These are phyloP conservation scores for Meyerozyma guilliermondii DNA, from an alignment of 1,139 yeast species.

Conservation along the genomic window DNA sequence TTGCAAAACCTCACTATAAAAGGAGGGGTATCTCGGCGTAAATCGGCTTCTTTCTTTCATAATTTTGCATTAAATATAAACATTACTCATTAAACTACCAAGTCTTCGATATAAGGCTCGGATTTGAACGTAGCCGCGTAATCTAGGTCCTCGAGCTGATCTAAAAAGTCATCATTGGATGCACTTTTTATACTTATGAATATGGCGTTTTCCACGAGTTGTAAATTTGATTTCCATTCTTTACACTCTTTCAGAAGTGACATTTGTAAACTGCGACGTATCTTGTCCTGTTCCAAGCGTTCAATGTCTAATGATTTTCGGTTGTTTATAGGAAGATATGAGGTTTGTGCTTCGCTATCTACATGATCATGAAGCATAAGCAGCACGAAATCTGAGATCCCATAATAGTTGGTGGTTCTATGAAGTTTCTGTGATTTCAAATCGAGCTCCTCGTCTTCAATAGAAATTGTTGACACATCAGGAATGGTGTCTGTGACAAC, in stretches of 20 bases:
- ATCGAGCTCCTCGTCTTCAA: slow-evolving; percentile 5
- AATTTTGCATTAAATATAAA: not conserved
- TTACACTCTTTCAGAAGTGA: slow-evolving; percentile 11
- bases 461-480: slow-evolving; percentile 2
- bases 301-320: slow-evolving; percentile 25
- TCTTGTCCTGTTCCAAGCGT: slow-evolving; percentile 13
- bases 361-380: slow-evolving; percentile 12
- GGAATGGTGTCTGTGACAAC: not conserved
- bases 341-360: slow-evolving; percentile 4
- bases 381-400: slow-evolving; percentile 19
- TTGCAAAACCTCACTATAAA: not conserved
- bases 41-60: too few relatives aligned
- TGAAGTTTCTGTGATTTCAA: slow-evolving; percentile 10
- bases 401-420: slow-evolving; percentile 20
- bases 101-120: slow-evolving; percentile 17
- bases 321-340: slow-evolving; percentile 17
- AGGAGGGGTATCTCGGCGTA: too few relatives aligned
- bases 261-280: slow-evolving; percentile 17
- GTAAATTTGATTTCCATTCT: slow-evolving; percentile 9
- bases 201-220: slow-evolving; percentile 23
- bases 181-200: slow-evolving; percentile 15
- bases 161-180: slow-evolving; percentile 4
- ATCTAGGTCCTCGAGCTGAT: slow-evolving; percentile 16
- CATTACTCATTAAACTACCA: slow-evolving; percentile 3
- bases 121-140: slow-evolving; percentile 13